Evolutionary conservation across 768 basidiomycete species (phyloP), one percentile per base, ranked within the genome.

Genomic region (Russula vinacea): DNA sequence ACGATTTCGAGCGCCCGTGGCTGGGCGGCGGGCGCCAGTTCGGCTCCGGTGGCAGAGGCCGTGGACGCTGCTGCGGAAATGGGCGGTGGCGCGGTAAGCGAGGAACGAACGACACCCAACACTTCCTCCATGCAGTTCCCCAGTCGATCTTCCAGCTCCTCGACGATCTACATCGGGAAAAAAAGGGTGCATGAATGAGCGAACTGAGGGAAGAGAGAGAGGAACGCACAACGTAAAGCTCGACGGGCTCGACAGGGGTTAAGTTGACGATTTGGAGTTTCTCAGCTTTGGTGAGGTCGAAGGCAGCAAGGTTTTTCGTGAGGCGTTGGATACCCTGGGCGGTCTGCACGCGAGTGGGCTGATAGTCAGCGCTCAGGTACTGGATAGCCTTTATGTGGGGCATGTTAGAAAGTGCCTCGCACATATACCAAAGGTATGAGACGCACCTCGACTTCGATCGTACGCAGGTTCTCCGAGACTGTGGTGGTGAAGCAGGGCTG

Each of bases 231-330:
- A 92, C 89, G 71, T 97, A 95, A 29, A 97, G 84, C 73, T 94
- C 92, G 29, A 96, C 92, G 0, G 86, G 79, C 53, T 85, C 81
- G 8, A 84, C 87, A 2, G 95, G 95, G 0, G 87, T 88, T 6
- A 96, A 80, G 71, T 98, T 97, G n/a, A 92, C 87, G 40, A 97
- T 81, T 71, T 95, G 92, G 3, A 97, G 80, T 71, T 94, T 94
- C 79, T 98, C 95, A 3, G 89, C 85, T 70, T 95, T 97, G 1
- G 94, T 95, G 66, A 98, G 78, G 39, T 83, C 80, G 67, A 85
- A 89, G 22, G 83, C 77, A 2, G 83, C 81, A 11, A 98, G 83
- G 44, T 78, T 78, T 62, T 84, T 82, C 19, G 89, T 84, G 14
- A 97, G 84, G 61, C 78, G 78, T 0, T 83, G 75, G 61, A 96